Evolutionary conservation across 805 yeast genomes (phyloP).

Genomic region (Metschnikowia santaceciliae): DNA sequence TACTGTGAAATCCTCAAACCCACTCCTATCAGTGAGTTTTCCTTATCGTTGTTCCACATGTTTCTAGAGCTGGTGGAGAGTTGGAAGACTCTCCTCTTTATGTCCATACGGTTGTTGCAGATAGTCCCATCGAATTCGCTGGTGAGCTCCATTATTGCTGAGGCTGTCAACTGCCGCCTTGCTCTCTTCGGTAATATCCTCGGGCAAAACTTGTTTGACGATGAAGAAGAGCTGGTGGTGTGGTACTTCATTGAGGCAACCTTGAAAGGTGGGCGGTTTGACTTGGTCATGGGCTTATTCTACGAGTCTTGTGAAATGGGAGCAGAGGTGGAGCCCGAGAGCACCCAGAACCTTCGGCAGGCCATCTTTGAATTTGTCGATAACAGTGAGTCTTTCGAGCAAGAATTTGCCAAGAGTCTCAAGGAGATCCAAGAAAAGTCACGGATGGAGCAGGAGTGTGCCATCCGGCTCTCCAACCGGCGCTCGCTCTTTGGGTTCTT

Average conservation of each 20-base stretch:
- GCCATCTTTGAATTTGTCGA: conserved; percentile 7
- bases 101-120: conserved; percentile 9
- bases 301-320: conserved; percentile 4
- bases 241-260: conserved; percentile 11
- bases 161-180: conserved; percentile 8
- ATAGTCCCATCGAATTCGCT: conserved; percentile 8
- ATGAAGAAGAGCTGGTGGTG: conserved; percentile 7
- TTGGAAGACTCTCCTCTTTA: conserved; percentile 10
- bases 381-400: conserved; percentile 5
- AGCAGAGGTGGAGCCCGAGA: not conserved
- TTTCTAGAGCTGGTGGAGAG: conserved; percentile 11
- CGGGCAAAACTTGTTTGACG: conserved; percentile 4
- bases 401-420: conserved; percentile 10
- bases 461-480: conserved; percentile 4
- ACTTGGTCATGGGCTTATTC: conserved; percentile 10
- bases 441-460: conserved; percentile 1
- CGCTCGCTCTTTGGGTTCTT: conserved; percentile 10
- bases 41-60: conserved; percentile 7
- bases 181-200: conserved; percentile 8
- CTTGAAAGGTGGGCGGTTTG: conserved; percentile 8
- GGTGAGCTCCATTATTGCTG: conserved; percentile 10
- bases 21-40: conserved; percentile 6
- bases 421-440: conserved; percentile 5
- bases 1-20: conserved; percentile 8
- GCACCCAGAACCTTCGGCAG: conserved; percentile 3